phyloP scores from a whole-genome alignment of 1,284 basidiomycete genomes.

The Cryptococcus sp. region DNA sequence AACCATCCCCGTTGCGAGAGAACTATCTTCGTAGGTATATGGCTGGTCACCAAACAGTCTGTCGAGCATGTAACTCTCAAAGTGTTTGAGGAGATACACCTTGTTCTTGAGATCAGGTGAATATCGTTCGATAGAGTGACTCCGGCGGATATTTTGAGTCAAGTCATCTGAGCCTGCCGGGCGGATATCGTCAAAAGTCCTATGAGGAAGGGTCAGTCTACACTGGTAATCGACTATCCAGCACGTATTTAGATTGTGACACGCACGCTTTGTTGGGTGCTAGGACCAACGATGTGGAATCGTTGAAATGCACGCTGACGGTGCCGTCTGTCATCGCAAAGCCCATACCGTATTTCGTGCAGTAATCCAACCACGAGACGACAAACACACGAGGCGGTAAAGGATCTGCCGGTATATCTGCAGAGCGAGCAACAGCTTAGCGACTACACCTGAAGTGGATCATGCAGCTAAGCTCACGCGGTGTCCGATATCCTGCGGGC shows the following conservation, averaged over 20 bases:
- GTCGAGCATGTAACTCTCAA: slow-evolving; percentile 89
- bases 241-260: not conserved
- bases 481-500: slow-evolving; percentile 66
- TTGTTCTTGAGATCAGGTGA: slow-evolving; percentile 73
- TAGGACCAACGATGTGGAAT: slow-evolving; percentile 82
- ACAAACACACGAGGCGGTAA: slow-evolving; percentile 83
- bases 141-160: slow-evolving; percentile 39
- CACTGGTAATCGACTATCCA: not conserved
- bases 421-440: not conserved
- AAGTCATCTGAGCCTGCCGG: slow-evolving; percentile 30
- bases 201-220: slow-evolving; percentile 44
- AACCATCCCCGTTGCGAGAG: slow-evolving; percentile 76
- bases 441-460: not conserved
- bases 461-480: slow-evolving; percentile 53
- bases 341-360: slow-evolving; percentile 98
- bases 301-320: slow-evolving; percentile 94
- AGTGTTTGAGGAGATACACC: slow-evolving; percentile 86
- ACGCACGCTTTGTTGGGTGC: slow-evolving; percentile 78
- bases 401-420: slow-evolving; percentile 50
- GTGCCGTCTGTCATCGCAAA: slow-evolving; percentile 94
- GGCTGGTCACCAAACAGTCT: slow-evolving; percentile 76
- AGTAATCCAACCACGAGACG: slow-evolving; percentile 96
- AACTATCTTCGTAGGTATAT: slow-evolving; percentile 73
- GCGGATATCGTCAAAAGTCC: slow-evolving; percentile 78
- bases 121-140: slow-evolving; percentile 43